Evolutionary conservation across 768 basidiomycete genomes (phyloP).

Genomic region (Dioszegia aurantiaca): DNA sequence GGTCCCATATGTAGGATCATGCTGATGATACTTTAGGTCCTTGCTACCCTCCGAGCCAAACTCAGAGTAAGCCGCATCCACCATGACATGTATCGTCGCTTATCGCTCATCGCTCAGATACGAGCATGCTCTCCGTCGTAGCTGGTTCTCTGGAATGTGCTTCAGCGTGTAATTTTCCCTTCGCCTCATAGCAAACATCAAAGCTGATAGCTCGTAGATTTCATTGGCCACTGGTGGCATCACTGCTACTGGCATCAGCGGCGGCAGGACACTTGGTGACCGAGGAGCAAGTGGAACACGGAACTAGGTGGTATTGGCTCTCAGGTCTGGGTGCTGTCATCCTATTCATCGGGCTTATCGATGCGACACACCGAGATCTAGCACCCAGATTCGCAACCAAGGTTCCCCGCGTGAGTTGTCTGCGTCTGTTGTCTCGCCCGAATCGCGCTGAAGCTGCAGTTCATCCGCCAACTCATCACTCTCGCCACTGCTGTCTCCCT

Average conservation of each 20-base stretch:
- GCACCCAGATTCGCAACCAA: conserved; percentile 8
- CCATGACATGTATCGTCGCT: neutral
- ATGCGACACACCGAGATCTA: conserved; percentile 30
- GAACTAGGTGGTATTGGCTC: conserved; percentile 39
- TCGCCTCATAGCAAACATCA: too few relatives aligned
- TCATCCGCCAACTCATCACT: conserved; percentile 14
- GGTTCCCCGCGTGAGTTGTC: conserved; percentile 28
- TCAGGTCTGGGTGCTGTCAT: conserved; percentile 37
- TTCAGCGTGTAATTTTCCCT: conserved; percentile 24
- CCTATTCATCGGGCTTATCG: conserved; percentile 30
- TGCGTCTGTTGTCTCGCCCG: neutral
- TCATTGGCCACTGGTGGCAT: conserved; percentile 43
- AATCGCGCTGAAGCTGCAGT: conserved; percentile 5
- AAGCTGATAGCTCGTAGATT: conserved; percentile 23
- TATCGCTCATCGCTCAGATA: conserved; percentile 18
- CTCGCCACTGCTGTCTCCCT: conserved; percentile 21
- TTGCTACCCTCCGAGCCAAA: conserved; percentile 23
- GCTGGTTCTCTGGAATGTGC: conserved; percentile 22
- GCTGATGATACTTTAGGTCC: too few relatives aligned
- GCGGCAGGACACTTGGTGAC: conserved; percentile 33
- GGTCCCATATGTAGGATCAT: too few relatives aligned
- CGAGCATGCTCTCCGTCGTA: conserved; percentile 34
- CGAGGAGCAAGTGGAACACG: conserved; percentile 22
- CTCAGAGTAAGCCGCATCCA: conserved; percentile 11
- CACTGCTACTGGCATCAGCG: conserved; percentile 39